These are phyloP conservation scores for Spinellus fusiger DNA, from an alignment of 192 early-diverging fungal species.

Conservation along the genomic window DNA sequence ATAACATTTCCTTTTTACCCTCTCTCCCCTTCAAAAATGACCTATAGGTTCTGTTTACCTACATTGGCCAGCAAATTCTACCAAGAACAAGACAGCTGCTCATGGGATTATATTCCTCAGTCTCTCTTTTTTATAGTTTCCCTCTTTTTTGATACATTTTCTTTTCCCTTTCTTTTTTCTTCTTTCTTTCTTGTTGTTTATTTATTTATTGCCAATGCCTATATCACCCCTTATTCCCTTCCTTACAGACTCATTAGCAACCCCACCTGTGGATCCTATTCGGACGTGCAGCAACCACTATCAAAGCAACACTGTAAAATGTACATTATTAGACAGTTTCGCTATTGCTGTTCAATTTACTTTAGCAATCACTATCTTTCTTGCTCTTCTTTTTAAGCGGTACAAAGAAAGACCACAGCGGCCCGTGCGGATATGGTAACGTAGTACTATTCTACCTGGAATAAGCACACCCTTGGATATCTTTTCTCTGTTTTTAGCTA, in stretches of 20 bases:
- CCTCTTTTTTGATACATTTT: too few species aligned
- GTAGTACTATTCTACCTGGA: background rate
- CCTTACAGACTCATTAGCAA: background rate
- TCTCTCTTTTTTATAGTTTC: too few species aligned
- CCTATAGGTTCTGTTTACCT: too few species aligned
- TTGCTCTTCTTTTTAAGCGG: constrained; percentile 65
- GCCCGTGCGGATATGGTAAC: constrained; percentile 61
- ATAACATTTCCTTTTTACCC: too few species aligned
- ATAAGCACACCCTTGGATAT: background rate
- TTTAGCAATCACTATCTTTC: constrained; percentile 61
- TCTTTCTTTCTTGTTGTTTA: background rate
- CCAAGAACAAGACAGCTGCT: too few species aligned
- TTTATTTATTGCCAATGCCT: background rate
- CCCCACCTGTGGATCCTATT: background rate
- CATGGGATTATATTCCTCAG: too few species aligned
- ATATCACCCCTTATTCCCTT: background rate
- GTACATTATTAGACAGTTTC: constrained; percentile 57
- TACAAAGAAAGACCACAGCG: constrained; percentile 62
- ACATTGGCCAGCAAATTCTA: too few species aligned
- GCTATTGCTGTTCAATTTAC: constrained; percentile 65
- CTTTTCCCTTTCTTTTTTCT: background rate
- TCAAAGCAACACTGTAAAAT: constrained; percentile 21
- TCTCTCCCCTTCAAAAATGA: too few species aligned
- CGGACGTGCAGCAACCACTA: background rate
- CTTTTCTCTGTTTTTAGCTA: background rate